Percentiles rank a stretch among this genome's conserved stretches.
Conservation (phyloP, 257 asterid species). For the Ophiorrhiza pumila region DNA sequence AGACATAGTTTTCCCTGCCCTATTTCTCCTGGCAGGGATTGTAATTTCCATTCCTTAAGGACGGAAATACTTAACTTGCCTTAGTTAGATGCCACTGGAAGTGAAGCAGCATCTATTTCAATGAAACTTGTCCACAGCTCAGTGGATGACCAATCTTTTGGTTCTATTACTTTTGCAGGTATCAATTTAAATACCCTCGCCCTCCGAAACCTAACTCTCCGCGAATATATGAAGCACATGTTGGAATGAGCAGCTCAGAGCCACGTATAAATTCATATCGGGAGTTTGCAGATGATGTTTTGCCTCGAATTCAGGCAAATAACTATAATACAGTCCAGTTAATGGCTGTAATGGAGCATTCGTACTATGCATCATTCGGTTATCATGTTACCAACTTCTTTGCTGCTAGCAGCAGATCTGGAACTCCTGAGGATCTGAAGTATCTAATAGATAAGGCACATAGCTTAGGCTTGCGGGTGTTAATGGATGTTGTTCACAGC, state of each 20-base stretch:
- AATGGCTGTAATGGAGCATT: conserved; percentile 99
- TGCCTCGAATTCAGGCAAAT: conserved; percentile 84
- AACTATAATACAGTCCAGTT: conserved; percentile 88
- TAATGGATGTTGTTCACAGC: conserved; percentile 96
- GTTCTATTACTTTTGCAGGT: conserved; percentile 46
- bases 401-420: conserved; percentile 90
- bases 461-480: conserved; percentile 74
- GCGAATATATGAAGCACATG: conserved; percentile 95
- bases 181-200: conserved; percentile 69
- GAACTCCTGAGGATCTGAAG: conserved; percentile 96
- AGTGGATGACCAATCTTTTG: conserved; percentile 14
- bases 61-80: background rate
- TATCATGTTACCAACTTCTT: conserved; percentile 93
- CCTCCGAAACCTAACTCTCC: conserved; percentile 81
- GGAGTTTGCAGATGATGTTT: conserved; percentile 79
- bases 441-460: conserved; percentile 94
- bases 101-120: background rate
- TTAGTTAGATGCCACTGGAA: background rate
- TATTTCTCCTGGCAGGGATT: background rate
- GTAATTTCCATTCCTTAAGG: background rate
- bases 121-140: conserved; percentile 5
- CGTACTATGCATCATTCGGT: conserved; percentile 92
- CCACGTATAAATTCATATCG: conserved; percentile 72
- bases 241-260: conserved; percentile 93
- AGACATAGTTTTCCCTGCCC: background rate